phyloP scores from a whole-genome alignment of 306 rosid species.

The Lotus japonicus region DNA sequence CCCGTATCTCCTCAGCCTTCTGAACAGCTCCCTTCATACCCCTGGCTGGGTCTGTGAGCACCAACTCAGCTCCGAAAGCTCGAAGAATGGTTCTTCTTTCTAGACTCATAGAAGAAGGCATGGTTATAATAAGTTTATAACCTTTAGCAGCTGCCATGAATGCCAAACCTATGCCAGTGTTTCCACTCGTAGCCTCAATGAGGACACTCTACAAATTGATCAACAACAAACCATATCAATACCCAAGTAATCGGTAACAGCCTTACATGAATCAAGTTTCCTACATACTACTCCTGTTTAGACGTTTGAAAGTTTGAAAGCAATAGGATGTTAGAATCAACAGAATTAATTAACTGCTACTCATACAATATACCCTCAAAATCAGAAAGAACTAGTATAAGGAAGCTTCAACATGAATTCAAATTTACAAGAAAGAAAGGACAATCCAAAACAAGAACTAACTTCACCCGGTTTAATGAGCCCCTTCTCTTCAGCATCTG shows the following conservation, averaged over 20 bases:
- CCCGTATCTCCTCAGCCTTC: constrained; percentile 77
- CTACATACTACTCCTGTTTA: neutral
- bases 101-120: constrained; percentile 93
- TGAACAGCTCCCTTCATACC: constrained; percentile 90
- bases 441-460: constrained; percentile 25
- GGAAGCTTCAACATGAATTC: constrained; percentile 1
- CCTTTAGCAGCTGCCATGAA: constrained; percentile 95
- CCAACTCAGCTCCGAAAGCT: constrained; percentile 88
- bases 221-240: neutral
- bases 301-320: neutral
- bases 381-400: neutral
- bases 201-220: constrained; percentile 58
- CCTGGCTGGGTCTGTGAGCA: constrained; percentile 82
- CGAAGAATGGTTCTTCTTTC: constrained; percentile 81
- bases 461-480: constrained; percentile 71
- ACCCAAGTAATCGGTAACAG: neutral
- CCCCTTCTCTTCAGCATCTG: constrained; percentile 73
- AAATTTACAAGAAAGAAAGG: neutral
- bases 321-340: neutral
- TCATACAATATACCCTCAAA: neutral
- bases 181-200: constrained; percentile 87
- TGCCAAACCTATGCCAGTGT: constrained; percentile 90
- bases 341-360: neutral
- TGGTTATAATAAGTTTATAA: constrained; percentile 68
- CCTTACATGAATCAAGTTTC: neutral